phyloP scores from a whole-genome alignment of 83 land plant species.

The Thuja plicata region DNA sequence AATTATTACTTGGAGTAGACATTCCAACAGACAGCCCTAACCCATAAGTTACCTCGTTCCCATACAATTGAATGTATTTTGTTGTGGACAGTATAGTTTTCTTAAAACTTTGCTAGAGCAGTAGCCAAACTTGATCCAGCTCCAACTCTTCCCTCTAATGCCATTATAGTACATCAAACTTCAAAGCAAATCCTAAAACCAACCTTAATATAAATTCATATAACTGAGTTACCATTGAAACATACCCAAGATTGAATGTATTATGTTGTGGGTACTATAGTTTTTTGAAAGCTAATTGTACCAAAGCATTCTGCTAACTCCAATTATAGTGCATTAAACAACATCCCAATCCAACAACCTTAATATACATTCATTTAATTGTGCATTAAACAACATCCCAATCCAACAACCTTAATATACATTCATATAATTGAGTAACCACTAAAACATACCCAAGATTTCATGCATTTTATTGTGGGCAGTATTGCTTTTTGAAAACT shows the following conservation, averaged over 20 bases:
- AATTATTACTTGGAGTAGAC: neutral
- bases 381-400: too few relatives aligned
- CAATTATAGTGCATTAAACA: too few relatives aligned
- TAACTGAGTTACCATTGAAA: neutral
- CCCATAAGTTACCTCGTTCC: neutral
- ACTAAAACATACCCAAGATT: neutral
- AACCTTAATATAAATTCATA: neutral
- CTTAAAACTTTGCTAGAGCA: too few relatives aligned
- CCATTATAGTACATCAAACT: neutral
- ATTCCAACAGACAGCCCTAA: neutral
- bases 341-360: neutral
- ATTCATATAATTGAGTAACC: neutral
- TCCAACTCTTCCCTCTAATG: neutral
- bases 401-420: neutral
- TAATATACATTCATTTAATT: too few relatives aligned
- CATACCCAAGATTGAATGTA: neutral
- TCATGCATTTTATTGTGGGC: too few relatives aligned
- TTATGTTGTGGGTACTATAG: too few relatives aligned
- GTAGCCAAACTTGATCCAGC: neutral
- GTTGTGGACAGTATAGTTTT: too few relatives aligned
- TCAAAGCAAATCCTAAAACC: neutral
- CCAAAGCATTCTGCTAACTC: neutral
- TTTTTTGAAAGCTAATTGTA: neutral
- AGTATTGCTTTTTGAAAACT: too few relatives aligned
- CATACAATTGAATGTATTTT: too few relatives aligned